Base-by-base conservation (phyloP, 2,329 filamentous ascomycete genomes). In the Diaporthe batatas region DNA sequence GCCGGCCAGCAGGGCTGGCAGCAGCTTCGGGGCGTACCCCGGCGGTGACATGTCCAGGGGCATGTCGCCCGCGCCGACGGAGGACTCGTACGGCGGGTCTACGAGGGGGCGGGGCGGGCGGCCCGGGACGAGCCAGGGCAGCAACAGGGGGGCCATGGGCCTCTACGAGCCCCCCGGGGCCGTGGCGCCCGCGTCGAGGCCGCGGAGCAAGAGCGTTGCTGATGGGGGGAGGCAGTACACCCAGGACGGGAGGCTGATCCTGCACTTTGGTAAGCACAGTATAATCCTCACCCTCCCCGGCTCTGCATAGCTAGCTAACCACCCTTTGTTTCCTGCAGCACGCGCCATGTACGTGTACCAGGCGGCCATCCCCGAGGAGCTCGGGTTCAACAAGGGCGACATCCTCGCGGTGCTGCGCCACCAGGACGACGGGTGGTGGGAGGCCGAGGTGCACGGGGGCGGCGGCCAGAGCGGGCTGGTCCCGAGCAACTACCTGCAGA, bases 351-450 rank as follows among this genome's bases (percentile, higher is more conserved):
- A 98, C 83, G 91, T 94, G 85, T 99, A 99, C 82, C 91, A 93
- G 79, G 95, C 96, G 2, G 96, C 95, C 29, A 99, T 99, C 73
- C 94, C 96, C 0, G 96, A 98, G 81, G 97, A 99, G 83, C 86
- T 99, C 25, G 93, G 93, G 18, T 99, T 99, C 82, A 87, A 88
- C 59, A 99, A 99, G 85, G 95, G 95, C 62, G 97, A 99, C 80
- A 91, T 96, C 73, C 87, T 99, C 18, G 94, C 96, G 2, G 91
- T 99, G 18, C 86, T 98, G 59, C 89, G 95, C 74, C 91, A 97
- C 79, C 96, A 99, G 83, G 96, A 99, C 81, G 96, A 99, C 80
- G 96, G 96, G 25, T 99, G 96, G 96, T 99, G 97, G 96, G 96
- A 99, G 84, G 97, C 97, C 16, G 96, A 98, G 82, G 90, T 98